phyloP scores from a whole-genome alignment of 1,139 yeast genomes.

The Barnettozyma hawaiiensis region DNA sequence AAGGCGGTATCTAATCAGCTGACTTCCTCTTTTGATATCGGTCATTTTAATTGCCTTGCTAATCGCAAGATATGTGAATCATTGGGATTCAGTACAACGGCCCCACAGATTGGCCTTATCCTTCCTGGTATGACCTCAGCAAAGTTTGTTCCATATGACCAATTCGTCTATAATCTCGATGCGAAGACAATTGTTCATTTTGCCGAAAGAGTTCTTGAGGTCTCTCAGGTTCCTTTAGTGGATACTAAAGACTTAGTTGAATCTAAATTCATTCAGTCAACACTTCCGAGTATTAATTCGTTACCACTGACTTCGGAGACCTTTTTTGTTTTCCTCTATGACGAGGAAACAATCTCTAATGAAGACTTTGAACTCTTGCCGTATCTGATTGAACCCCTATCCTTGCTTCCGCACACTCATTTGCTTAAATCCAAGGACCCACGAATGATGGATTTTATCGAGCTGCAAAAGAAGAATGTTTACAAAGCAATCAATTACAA shows the following conservation, averaged over 20 bases:
- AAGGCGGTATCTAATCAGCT: slow-evolving; percentile 47
- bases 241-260: slow-evolving; percentile 29
- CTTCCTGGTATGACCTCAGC: slow-evolving; percentile 34
- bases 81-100: slow-evolving; percentile 31
- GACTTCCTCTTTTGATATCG: slow-evolving; percentile 37
- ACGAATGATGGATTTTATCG: slow-evolving; percentile 35
- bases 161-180: slow-evolving; percentile 15
- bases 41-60: slow-evolving; percentile 54
- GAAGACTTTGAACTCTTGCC: slow-evolving; percentile 62
- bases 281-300: slow-evolving; percentile 27
- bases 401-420: slow-evolving; percentile 50
- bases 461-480: slow-evolving; percentile 39
- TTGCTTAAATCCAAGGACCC: slow-evolving; percentile 47
- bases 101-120: slow-evolving; percentile 35
- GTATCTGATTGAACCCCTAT: slow-evolving; percentile 51
- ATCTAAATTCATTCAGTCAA: slow-evolving; percentile 5
- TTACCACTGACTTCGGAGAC: slow-evolving; percentile 25
- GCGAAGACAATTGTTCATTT: slow-evolving; percentile 31
- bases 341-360: slow-evolving; percentile 41
- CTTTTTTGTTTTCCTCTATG: slow-evolving; percentile 51
- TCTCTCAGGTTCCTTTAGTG: slow-evolving; percentile 34
- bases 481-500: slow-evolving; percentile 38
- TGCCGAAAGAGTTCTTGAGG: slow-evolving; percentile 32
- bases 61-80: slow-evolving; percentile 45
- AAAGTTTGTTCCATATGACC: slow-evolving; percentile 29